Evolutionary conservation across 345 rosid genomes (phyloP).

Genomic region (Barbarea vulgaris): DNA sequence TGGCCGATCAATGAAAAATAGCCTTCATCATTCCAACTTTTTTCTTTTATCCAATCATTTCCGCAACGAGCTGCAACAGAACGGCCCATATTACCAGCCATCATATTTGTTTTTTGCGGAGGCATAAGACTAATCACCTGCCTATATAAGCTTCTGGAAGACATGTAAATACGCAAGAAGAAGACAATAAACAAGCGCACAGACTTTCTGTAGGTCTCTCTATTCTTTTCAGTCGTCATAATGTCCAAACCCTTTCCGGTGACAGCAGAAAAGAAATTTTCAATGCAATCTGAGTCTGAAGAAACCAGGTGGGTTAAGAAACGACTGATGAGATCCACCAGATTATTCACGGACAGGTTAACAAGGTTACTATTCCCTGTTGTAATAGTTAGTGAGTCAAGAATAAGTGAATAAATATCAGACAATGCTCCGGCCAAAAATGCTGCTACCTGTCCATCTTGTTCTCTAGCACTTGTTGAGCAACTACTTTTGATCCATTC

Average conservation of each 20-base stretch:
- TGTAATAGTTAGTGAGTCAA: slow-evolving; percentile 71
- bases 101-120: slow-evolving; percentile 54
- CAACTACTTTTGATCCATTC: slow-evolving; percentile 60
- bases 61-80: slow-evolving; percentile 56
- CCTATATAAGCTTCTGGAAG: slow-evolving; percentile 69
- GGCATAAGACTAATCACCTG: slow-evolving; percentile 72
- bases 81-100: slow-evolving; percentile 58
- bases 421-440: slow-evolving; percentile 69
- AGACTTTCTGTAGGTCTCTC: slow-evolving; percentile 42
- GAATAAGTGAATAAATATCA: slow-evolving; percentile 61
- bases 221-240: slow-evolving; percentile 37
- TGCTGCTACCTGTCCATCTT: slow-evolving; percentile 55
- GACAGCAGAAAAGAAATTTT: slow-evolving; percentile 52
- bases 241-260: slow-evolving; percentile 47
- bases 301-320: slow-evolving; percentile 58
- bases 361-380: slow-evolving; percentile 69
- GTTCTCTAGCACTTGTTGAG: slow-evolving; percentile 27
- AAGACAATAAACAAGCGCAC: slow-evolving; percentile 62
- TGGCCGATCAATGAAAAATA: slow-evolving; percentile 77
- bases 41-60: slow-evolving; percentile 64
- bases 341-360: slow-evolving; percentile 59
- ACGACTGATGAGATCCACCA: slow-evolving; percentile 60
- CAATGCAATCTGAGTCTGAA: slow-evolving; percentile 47
- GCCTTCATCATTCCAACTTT: slow-evolving; percentile 61
- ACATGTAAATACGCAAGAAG: slow-evolving; percentile 70